Percentiles rank a stretch among this genome's conserved stretches.
Conservation (phyloP, 2,329 filamentous ascomycete species). For the Diaporthe amygdali region DNA sequence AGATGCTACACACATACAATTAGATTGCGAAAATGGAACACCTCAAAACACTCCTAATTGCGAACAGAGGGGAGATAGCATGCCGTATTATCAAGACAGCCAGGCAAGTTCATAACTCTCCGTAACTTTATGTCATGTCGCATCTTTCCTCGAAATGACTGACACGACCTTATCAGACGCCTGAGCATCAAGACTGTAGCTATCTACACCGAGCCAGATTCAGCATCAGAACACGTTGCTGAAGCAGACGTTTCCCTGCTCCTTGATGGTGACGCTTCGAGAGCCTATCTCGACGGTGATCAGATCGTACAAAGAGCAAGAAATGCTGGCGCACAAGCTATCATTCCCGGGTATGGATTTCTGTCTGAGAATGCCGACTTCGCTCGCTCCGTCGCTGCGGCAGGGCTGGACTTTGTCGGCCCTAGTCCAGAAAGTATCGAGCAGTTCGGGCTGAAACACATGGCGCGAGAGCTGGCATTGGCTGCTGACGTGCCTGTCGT, state of each 20-base stretch:
- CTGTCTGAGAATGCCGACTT: conserved; percentile 68
- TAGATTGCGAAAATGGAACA: not conserved
- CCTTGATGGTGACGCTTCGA: conserved; percentile 47
- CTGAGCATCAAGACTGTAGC: conserved; percentile 57
- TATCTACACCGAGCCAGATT: conserved; percentile 63
- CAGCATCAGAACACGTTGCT: conserved; percentile 57
- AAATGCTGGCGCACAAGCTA: conserved; percentile 51
- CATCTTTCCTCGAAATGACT: not conserved
- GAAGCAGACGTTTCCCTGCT: conserved; percentile 58
- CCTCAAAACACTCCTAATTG: conserved; percentile 58
- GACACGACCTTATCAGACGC: conserved; percentile 25
- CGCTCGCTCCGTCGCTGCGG: conserved; percentile 53
- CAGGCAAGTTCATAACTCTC: not conserved
- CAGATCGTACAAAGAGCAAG: conserved; percentile 41
- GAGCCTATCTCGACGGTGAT: conserved; percentile 24
- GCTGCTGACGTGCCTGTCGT: conserved; percentile 48
- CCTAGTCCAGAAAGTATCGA: conserved; percentile 58
- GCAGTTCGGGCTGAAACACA: conserved; percentile 64
- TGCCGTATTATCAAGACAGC: conserved; percentile 55
- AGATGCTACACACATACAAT: rapidly evolving
- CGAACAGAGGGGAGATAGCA: conserved; percentile 66
- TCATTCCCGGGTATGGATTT: conserved; percentile 71
- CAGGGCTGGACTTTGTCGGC: conserved; percentile 63
- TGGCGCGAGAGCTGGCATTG: conserved; percentile 57
- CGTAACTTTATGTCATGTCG: too few relatives aligned